These are phyloP conservation scores for Lecanicillium sp. DNA, from an alignment of 2,329 filamentous ascomycete species.

Conservation along the genomic window DNA sequence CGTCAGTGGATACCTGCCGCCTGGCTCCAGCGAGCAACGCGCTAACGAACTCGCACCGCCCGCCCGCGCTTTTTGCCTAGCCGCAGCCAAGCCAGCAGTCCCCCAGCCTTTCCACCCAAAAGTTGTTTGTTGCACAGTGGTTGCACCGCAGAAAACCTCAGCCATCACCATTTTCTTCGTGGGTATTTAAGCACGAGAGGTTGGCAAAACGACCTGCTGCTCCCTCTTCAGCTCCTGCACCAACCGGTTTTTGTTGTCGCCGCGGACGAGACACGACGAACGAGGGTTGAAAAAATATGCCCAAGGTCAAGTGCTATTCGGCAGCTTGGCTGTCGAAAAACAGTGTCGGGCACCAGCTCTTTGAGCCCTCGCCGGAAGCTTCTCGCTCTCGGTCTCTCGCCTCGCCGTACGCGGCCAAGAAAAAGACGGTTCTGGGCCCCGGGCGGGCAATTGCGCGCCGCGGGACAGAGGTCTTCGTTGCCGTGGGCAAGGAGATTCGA, in stretches of 20 bases:
- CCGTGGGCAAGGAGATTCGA: slow-evolving; percentile 80
- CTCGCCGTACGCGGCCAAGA: slow-evolving; percentile 37
- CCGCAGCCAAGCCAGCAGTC: neutral
- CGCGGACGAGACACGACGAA: slow-evolving; percentile 17
- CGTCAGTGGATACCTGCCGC: slow-evolving; percentile 9
- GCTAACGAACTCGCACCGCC: neutral
- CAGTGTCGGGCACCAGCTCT: slow-evolving; percentile 71
- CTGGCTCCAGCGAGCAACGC: neutral
- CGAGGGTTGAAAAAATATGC: too few species aligned
- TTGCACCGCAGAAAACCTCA: neutral
- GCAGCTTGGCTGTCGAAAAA: slow-evolving; percentile 80
- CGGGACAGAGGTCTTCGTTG: slow-evolving; percentile 83
- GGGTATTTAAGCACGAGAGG: neutral
- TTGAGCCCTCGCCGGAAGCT: slow-evolving; percentile 46
- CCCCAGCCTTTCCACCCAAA: slow-evolving; percentile 5
- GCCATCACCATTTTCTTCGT: neutral
- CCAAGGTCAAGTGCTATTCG: slow-evolving; percentile 77
- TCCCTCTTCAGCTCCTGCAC: neutral
- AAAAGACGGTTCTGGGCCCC: slow-evolving; percentile 41
- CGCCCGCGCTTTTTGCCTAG: neutral
- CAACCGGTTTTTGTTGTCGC: neutral
- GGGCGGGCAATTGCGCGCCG: slow-evolving; percentile 68
- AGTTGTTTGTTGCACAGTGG: neutral
- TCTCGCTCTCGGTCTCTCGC: slow-evolving; percentile 32
- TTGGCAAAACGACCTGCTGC: neutral